Evolutionary conservation across 768 basidiomycete genomes (phyloP).

Genomic region (Amanita exitialis): DNA sequence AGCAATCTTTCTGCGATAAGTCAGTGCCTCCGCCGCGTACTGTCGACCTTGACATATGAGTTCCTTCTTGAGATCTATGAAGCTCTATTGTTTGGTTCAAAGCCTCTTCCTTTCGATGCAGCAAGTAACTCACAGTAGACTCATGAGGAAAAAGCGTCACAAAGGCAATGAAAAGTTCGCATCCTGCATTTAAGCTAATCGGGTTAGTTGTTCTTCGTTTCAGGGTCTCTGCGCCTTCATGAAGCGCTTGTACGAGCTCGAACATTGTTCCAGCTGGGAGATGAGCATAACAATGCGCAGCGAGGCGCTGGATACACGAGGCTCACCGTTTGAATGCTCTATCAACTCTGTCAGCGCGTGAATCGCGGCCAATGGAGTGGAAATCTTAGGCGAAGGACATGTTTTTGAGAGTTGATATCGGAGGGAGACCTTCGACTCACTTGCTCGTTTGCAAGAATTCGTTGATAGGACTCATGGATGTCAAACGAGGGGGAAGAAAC

Average conservation of each 20-base stretch:
- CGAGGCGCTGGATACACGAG: neutral
- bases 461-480: conserved; percentile 42
- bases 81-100: conserved; percentile 42
- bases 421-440: conserved; percentile 26
- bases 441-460: conserved; percentile 53
- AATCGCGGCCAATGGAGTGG: conserved; percentile 83
- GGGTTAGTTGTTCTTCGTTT: conserved; percentile 60
- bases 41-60: conserved; percentile 73
- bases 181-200: conserved; percentile 82
- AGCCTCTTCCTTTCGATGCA: conserved; percentile 1
- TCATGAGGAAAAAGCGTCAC: conserved; percentile 80
- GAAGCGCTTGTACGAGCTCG: conserved; percentile 80
- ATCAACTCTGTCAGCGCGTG: conserved; percentile 76
- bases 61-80: conserved; percentile 74
- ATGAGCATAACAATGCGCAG: conserved; percentile 7
- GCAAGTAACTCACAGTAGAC: conserved; percentile 47
- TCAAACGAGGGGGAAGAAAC: conserved; percentile 17
- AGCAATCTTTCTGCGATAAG: conserved; percentile 86
- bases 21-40: conserved; percentile 70
- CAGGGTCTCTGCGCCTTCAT: conserved; percentile 60
- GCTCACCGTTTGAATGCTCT: conserved; percentile 64
- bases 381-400: conserved; percentile 42
- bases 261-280: conserved; percentile 79
- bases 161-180: conserved; percentile 84
- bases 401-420: neutral